A percentile compares a stretch with the other conserved stretches of the same genome.
Conservation (phyloP, 176 grass and related monocot genomes). For the Pharus latifolius region DNA sequence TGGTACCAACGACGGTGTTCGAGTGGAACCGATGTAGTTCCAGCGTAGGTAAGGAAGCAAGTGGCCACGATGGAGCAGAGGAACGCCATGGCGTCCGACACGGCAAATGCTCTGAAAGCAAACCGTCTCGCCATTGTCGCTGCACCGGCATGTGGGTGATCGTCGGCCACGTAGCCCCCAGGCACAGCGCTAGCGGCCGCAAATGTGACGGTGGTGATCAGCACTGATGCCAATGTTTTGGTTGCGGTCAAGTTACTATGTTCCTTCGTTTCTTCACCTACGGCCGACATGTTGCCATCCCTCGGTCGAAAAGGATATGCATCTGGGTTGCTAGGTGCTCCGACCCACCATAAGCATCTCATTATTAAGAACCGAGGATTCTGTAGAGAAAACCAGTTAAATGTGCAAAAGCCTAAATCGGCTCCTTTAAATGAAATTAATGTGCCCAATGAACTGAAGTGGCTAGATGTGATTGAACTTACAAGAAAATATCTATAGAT, state of each 20-base stretch:
- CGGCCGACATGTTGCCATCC: neutral
- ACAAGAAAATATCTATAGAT: neutral
- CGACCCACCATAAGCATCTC: neutral
- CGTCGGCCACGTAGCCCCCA: neutral
- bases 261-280: neutral
- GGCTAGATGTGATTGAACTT: too few species aligned
- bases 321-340: too few species aligned
- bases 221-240: neutral
- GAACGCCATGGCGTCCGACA: neutral
- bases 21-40: neutral
- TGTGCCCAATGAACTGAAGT: too few species aligned
- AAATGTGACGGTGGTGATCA: slow-evolving; percentile 31
- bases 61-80: neutral
- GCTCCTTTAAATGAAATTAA: too few species aligned
- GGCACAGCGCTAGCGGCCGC: slow-evolving; percentile 14
- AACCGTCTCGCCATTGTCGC: neutral
- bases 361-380: too few species aligned
- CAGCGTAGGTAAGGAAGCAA: neutral
- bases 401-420: too few species aligned
- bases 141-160: neutral
- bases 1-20: neutral
- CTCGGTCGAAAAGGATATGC: too few species aligned
- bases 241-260: neutral
- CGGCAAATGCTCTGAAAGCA: slow-evolving; percentile 19
- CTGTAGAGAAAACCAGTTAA: too few species aligned